Evolutionary conservation across 2,329 filamentous ascomycete species (phyloP).

Genomic region (Botryotinia narcissicola): DNA sequence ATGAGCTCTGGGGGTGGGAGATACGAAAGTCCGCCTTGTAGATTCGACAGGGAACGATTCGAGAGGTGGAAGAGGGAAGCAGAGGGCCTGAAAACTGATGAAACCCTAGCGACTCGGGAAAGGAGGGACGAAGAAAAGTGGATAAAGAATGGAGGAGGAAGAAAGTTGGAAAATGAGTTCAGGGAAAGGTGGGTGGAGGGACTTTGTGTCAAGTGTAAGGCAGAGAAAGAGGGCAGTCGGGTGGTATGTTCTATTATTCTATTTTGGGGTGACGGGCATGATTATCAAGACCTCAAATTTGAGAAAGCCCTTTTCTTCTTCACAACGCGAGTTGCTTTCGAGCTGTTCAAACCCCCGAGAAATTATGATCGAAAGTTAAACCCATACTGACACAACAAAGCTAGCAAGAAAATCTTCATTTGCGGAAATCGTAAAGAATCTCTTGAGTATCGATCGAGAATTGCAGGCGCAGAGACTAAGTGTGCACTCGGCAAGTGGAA

Average conservation of each 20-base stretch:
- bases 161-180: neutral
- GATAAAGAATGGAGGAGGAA: neutral
- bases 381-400: neutral
- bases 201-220: neutral
- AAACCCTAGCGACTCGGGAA: neutral
- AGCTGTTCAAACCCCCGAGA: neutral
- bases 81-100: neutral
- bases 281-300: neutral
- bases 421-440: neutral
- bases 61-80: neutral
- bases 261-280: neutral
- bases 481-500: neutral
- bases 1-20: neutral
- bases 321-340: neutral
- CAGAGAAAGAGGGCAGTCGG: neutral
- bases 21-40: neutral
- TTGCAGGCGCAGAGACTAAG: neutral
- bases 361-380: neutral
- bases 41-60: neutral
- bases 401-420: neutral
- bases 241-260: neutral
- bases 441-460: slow-evolving; percentile 1
- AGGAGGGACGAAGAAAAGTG: neutral
- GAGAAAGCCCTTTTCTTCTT: neutral
- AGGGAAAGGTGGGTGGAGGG: neutral